Conservation (phyloP, 2,329 filamentous ascomycete species). For the Sporothrix brasiliensis region DNA sequence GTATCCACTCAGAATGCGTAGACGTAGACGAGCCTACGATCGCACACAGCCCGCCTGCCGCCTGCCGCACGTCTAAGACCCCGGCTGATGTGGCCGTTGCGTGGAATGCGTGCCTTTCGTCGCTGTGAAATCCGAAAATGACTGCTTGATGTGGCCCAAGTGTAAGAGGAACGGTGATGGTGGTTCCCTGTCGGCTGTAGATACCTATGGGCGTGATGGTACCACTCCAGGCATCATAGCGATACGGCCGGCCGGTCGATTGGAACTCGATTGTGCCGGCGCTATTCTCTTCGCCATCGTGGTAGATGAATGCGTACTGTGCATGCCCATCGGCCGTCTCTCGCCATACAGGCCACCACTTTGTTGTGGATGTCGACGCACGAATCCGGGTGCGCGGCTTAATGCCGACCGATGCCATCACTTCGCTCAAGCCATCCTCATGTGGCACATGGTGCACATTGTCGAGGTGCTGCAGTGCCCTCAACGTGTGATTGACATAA, state of each 20-base stretch:
- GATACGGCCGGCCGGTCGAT: slow-evolving; percentile 2
- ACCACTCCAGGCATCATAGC: slow-evolving; percentile 1
- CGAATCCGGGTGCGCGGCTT: not conserved
- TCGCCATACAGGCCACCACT: slow-evolving; percentile 12
- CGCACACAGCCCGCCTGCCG: not conserved
- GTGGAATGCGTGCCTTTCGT: not conserved
- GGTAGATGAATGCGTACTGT: not conserved
- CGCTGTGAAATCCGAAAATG: not conserved
- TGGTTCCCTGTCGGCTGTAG: not conserved
- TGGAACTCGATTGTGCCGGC: not conserved
- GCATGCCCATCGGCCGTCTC: not conserved
- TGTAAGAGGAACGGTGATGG: not conserved
- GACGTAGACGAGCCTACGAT: not conserved
- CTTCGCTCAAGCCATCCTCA: not conserved
- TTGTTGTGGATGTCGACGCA: not conserved
- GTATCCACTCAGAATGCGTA: not conserved
- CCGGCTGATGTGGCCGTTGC: not conserved
- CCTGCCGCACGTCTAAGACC: not conserved
- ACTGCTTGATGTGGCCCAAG: not conserved
- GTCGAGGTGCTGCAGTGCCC: not conserved
- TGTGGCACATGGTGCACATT: not conserved
- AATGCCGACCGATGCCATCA: not conserved
- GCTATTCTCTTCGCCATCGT: not conserved
- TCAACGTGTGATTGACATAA: not conserved
- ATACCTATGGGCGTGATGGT: not conserved